Evolutionary conservation across 1,284 basidiomycete genomes (phyloP).

Genomic region (Cryptococcus sp.): DNA sequence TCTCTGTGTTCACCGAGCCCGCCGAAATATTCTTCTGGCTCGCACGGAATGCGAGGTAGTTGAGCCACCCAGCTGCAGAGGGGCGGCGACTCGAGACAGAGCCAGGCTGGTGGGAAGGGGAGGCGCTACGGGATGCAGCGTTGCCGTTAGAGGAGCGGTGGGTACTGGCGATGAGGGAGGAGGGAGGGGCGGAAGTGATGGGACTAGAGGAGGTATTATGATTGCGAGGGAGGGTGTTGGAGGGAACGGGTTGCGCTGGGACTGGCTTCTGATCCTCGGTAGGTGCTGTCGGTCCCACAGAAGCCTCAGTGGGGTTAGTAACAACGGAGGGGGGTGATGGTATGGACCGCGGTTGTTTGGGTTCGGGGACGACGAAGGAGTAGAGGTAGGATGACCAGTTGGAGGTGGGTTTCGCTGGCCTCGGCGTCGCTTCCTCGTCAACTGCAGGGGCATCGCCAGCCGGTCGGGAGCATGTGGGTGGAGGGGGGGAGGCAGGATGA

Average conservation of each 20-base stretch:
- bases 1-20: conserved; percentile 20
- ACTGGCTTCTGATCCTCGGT: conserved; percentile 18
- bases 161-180: background rate
- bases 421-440: background rate
- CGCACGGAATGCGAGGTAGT: conserved; percentile 41
- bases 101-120: background rate
- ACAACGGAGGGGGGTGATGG: background rate
- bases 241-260: conserved; percentile 1
- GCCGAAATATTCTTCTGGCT: conserved; percentile 37
- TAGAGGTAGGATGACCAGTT: conserved; percentile 31
- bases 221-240: background rate
- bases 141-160: background rate
- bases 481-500: background rate
- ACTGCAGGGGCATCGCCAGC: no score
- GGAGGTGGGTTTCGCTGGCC: background rate
- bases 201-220: background rate
- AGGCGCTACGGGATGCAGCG: background rate
- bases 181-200: background rate
- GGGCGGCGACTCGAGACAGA: conserved; percentile 5
- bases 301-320: background rate
- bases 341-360: background rate
- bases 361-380: conserved; percentile 24
- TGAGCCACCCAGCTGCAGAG: conserved; percentile 41
- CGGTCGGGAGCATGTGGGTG: background rate
- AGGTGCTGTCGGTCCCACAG: conserved; percentile 11